Conservation (phyloP, 495 filamentous ascomycete genomes). For the Podospora didyma region DNA sequence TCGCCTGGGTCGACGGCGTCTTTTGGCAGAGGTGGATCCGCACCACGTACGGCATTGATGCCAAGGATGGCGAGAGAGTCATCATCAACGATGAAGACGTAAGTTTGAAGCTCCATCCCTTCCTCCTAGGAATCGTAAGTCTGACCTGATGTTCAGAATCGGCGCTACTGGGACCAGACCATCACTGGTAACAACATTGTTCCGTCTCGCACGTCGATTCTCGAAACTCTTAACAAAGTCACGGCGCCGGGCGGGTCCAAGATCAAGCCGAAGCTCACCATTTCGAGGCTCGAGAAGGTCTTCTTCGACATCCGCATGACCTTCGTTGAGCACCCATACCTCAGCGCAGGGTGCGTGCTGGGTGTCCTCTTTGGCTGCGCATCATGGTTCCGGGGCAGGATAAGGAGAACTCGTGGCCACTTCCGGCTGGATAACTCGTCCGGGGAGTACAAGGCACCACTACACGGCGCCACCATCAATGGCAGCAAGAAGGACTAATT, state of each 20-base stretch:
- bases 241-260: slow-evolving; percentile 68
- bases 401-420: slow-evolving; percentile 10
- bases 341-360: slow-evolving; percentile 59
- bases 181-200: slow-evolving; percentile 83
- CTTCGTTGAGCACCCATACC: slow-evolving; percentile 66
- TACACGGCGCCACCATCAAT: too few relatives aligned
- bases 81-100: slow-evolving; percentile 98
- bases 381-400: slow-evolving; percentile 56
- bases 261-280: slow-evolving; percentile 82
- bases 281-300: slow-evolving; percentile 68
- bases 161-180: slow-evolving; percentile 91
- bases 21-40: slow-evolving; percentile 98
- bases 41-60: slow-evolving; percentile 87
- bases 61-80: slow-evolving; percentile 79
- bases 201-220: slow-evolving; percentile 86
- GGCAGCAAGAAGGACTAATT: too few relatives aligned
- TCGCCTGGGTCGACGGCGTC: slow-evolving; percentile 97
- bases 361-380: slow-evolving; percentile 45
- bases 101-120: slow-evolving; percentile 39
- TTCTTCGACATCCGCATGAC: slow-evolving; percentile 72
- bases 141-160: slow-evolving; percentile 55
- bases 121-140: neutral
- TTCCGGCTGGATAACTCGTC: neutral
- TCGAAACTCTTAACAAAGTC: slow-evolving; percentile 84
- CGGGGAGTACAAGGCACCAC: too few relatives aligned